Evolutionary conservation across 441 rosid genomes (phyloP).

Genomic region (Arabidopsis lyrata): DNA sequence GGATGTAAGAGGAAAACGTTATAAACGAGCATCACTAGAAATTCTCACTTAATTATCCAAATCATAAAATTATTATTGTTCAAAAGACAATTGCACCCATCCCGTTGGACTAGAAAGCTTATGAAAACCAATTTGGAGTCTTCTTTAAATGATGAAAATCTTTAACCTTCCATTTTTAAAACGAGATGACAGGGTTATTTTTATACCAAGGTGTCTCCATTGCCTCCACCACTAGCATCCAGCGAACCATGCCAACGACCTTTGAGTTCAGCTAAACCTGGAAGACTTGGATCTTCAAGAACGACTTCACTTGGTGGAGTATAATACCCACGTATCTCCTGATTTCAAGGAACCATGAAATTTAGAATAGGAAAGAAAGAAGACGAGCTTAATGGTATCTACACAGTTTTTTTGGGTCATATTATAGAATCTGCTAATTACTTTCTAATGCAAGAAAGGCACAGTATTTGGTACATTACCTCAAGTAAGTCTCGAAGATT

Average conservation of each 20-base stretch:
- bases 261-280: slow-evolving; percentile 94
- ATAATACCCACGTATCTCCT: slow-evolving; percentile 81
- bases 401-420: background rate
- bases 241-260: slow-evolving; percentile 97
- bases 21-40: slow-evolving; percentile 9
- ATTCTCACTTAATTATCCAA: background rate
- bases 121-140: slow-evolving; percentile 26
- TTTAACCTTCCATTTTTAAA: slow-evolving; percentile 16
- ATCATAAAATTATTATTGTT: background rate
- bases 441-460: too few species aligned
- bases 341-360: slow-evolving; percentile 43
- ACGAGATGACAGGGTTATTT: slow-evolving; percentile 10
- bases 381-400: slow-evolving; percentile 17
- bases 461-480: slow-evolving; percentile 56
- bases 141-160: slow-evolving; percentile 21
- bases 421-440: slow-evolving; percentile 34
- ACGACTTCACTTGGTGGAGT: slow-evolving; percentile 74
- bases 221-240: slow-evolving; percentile 99
- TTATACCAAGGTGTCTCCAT: slow-evolving; percentile 95
- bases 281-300: slow-evolving; percentile 84
- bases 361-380: slow-evolving; percentile 24
- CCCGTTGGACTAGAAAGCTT: slow-evolving; percentile 23
- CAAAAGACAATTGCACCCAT: slow-evolving; percentile 15
- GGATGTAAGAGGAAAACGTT: background rate
- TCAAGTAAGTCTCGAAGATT: slow-evolving; percentile 86